These are phyloP conservation scores for Fusarium mexicanum DNA, from an alignment of 2,329 filamentous ascomycete genomes.

Conservation along the genomic window DNA sequence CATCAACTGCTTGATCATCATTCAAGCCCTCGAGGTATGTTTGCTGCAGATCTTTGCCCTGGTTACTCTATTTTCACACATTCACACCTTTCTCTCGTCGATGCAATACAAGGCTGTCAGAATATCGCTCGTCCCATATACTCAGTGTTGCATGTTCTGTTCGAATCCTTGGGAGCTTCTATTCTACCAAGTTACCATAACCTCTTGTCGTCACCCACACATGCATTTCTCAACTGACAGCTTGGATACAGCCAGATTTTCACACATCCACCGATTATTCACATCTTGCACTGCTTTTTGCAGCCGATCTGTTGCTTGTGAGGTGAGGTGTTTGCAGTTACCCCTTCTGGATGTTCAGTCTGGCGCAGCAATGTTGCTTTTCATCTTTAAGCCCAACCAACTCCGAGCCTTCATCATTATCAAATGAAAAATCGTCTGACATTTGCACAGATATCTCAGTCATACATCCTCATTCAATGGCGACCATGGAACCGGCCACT, in stretches of 20 bases:
- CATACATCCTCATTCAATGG: constrained; percentile 48
- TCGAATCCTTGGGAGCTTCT: neutral
- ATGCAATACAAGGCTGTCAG: no score
- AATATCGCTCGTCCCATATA: neutral
- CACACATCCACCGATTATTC: constrained; percentile 44
- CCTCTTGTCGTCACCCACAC: neutral
- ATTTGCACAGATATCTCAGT: constrained; percentile 40
- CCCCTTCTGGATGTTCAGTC: neutral
- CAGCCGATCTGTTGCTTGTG: constrained; percentile 48
- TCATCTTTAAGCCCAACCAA: neutral
- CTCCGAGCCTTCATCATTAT: neutral
- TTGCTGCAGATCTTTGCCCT: no score
- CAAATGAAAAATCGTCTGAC: neutral
- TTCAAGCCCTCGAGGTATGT: constrained; percentile 43
- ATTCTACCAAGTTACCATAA: neutral
- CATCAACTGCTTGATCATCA: constrained; percentile 44
- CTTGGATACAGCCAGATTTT: constrained; percentile 40
- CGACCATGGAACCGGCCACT: constrained; percentile 50
- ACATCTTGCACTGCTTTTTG: constrained; percentile 45
- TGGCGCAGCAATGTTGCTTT: neutral
- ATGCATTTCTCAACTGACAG: neutral
- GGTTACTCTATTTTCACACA: neutral
- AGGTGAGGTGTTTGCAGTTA: constrained; percentile 39
- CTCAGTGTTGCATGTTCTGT: neutral
- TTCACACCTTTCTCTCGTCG: no score